Base-by-base conservation (phyloP, 257 asterid species). In the Penstemon eatonii region DNA sequence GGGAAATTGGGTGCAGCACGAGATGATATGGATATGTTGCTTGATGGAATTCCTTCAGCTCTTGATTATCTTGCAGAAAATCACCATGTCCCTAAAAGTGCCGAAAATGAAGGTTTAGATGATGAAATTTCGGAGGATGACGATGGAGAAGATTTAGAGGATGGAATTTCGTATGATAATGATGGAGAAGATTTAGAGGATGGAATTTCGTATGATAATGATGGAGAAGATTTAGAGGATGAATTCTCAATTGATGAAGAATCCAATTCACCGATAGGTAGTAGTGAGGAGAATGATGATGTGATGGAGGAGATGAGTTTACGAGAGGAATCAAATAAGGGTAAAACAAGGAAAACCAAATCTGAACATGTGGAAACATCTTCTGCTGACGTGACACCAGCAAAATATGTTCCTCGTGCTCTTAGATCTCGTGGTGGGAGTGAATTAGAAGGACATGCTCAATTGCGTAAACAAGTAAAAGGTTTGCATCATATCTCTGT, bases 381-480 rank as follows among this genome's bases (percentile, higher is more conserved):
- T 47, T 70, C 70, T 54, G 70, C 75, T 41, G 78, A 70, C 11
- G 37, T 56, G 65, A 81, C 59, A 51, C 54, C 81, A 47, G 83
- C 76, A 68, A 87, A 78, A 72, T 93, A 88, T 73, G 77, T 85
- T 53, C 88, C 90, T 63, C 97, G 97, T 66, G 89, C 86, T 78
- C 80, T 84, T 51, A 81, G 99, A 78, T 80, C 87, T 47, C 70
- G 12, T 43, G 72, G 67, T 61, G 76, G 80, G 57, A 75, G 77
- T 68, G 97, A 86, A 70, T 90, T 96, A 12, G 83, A 79, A 61
- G 96, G 90, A 76, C 49, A 67, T 79, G 88, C 86, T 80, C 89
- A 85, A 82, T 76, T 82, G 60, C 96, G 91, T 52, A 86, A 79
- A 80, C 79, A 78, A 73, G 63, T 93, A 46, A 82, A 96, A 75